Evolutionary conservation across 345 rosid species (phyloP), one percentile per base, ranked within the genome.

Genomic region (Trapa incisa): DNA sequence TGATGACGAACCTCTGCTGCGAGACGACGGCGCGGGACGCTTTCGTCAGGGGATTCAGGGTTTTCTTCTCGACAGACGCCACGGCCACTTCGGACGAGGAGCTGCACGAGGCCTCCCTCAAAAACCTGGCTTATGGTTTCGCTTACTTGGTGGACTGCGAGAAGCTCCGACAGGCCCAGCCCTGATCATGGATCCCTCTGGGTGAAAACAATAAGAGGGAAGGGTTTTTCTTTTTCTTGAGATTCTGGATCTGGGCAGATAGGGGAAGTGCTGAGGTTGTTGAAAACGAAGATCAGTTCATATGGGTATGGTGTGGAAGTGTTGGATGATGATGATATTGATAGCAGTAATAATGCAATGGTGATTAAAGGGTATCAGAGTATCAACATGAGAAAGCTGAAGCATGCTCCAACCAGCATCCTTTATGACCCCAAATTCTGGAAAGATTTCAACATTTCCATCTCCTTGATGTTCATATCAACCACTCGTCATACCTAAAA

Each of bases 11-110:
- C 68, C 50, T 87, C 43, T 89, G 96, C 75, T 87, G 94, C 61
- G 96, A 89, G 77, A 87, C 97, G 81, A 84, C 95, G 75, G 95
- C 97, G 66, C 86, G 95, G 10, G 90, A 83, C 0, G 95, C 92
- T 64, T 90, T 87, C 43, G 75, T 84, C 10, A 84, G 80, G 50
- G 96, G 95, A 7, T 87, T 66, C 38, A 66, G 96, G 48, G 96
- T 87, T 61, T 89, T 89, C 72, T 89, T 89, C 73, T 89, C 92
- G 6, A 82, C 86, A 35, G 96, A 87, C 62, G 87, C 88, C 16
- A 89, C 96, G 35, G 88, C 92, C 1, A 80, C 95, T 47, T 74
- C 76, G 63, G 68, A 78, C 65, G 4, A 39, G 74, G 92, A 90
- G 72, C 68, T 87, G 72, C 95, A 83, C 17, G 87, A 79, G 61